Evolutionary conservation across 1,284 basidiomycete species (phyloP).

Genomic region (Cutaneotrichosporon sp.): DNA sequence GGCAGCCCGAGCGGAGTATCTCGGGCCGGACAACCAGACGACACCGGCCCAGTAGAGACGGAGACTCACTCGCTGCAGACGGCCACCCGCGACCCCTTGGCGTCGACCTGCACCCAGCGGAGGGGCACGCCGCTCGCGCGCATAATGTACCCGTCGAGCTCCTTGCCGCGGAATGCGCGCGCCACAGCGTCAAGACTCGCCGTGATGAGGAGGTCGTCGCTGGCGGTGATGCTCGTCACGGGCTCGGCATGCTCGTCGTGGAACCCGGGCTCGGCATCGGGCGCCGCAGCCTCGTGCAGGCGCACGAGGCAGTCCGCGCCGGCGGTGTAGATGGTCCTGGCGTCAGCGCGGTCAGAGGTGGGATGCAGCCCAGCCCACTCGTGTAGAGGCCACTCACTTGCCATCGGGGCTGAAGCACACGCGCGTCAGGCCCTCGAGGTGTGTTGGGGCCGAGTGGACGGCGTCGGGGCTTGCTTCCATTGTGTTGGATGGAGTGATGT

Average conservation of each 20-base stretch:
- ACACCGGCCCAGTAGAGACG: too few relatives aligned
- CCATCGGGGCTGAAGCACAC: constrained; percentile 66
- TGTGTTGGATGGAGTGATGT: constrained; percentile 4
- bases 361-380: too few relatives aligned
- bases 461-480: constrained; percentile 40
- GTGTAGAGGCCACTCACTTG: constrained; percentile 54
- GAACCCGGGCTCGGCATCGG: constrained; percentile 43
- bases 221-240: constrained; percentile 63
- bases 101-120: constrained; percentile 77
- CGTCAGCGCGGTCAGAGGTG: constrained; percentile 31
- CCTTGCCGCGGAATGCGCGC: constrained; percentile 66
- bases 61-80: constrained; percentile 77
- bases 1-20: background rate
- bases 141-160: constrained; percentile 68
- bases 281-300: constrained; percentile 45
- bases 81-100: constrained; percentile 70
- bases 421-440: constrained; percentile 53
- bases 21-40: too few relatives aligned
- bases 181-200: constrained; percentile 73
- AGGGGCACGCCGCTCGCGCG: constrained; percentile 69
- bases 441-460: constrained; percentile 41
- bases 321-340: constrained; percentile 48
- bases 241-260: constrained; percentile 71
- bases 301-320: constrained; percentile 46
- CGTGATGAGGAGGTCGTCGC: constrained; percentile 63